Evolutionary conservation across 139 green algal species (phyloP).

Genomic region (Micractinium sp.): DNA sequence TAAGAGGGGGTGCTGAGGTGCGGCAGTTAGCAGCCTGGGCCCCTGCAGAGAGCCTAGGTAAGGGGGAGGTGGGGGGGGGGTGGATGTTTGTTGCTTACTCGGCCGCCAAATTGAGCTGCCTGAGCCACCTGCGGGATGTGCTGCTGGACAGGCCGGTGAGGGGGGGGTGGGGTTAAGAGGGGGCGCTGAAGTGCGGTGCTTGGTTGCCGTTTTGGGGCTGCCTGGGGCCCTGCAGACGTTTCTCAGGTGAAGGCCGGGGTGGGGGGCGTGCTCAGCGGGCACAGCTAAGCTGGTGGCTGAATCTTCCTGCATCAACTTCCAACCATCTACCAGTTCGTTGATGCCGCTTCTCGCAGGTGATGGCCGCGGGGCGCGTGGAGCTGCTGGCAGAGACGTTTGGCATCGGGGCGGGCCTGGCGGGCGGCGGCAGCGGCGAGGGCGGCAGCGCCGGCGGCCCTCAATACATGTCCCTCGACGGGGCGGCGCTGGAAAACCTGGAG

Average conservation of each 20-base stretch:
- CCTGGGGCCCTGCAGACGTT: not conserved
- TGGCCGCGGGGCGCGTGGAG: constrained; percentile 62
- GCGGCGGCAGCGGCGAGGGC: not conserved
- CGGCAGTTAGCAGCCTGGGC: too few species aligned
- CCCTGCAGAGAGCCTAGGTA: too few species aligned
- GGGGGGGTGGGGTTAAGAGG: not conserved
- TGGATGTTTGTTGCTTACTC: too few species aligned
- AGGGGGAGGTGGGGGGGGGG: too few species aligned
- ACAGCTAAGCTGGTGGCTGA: too few species aligned
- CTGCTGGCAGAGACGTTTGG: constrained; percentile 58
- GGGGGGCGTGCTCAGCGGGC: not conserved
- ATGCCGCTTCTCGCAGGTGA: constrained; percentile 14
- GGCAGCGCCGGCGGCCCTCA: constrained; percentile 26
- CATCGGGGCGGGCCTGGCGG: constrained; percentile 10
- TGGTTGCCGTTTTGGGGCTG: not conserved
- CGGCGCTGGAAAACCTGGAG: constrained; percentile 95
- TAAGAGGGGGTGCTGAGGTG: too few species aligned
- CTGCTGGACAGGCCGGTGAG: constrained; percentile 78
- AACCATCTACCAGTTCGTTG: too few species aligned
- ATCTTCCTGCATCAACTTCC: too few species aligned
- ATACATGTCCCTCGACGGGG: constrained; percentile 87
- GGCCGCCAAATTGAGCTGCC: too few species aligned
- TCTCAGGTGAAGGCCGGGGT: not conserved
- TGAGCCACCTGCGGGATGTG: constrained; percentile 67
- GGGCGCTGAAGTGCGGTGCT: not conserved